A percentile compares a stretch with the other conserved stretches of the same genome.
Evolutionary conservation across 441 rosid genomes (phyloP).

Genomic region (Adansonia grandidieri): DNA sequence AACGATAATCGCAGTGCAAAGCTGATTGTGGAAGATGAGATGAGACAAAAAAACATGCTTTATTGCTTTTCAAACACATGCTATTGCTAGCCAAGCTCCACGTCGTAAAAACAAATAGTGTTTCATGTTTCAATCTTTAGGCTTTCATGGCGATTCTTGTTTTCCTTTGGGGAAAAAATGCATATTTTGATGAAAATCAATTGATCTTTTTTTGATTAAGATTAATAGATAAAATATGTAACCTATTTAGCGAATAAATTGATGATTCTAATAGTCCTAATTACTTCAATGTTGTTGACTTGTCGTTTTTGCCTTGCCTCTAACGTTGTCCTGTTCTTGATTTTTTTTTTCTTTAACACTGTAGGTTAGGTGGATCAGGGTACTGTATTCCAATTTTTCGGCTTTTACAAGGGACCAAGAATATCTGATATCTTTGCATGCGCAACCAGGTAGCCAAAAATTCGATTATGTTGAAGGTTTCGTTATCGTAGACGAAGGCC

Average conservation of each 20-base stretch:
- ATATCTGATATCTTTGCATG: slow-evolving; percentile 68
- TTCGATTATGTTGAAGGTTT: slow-evolving; percentile 96
- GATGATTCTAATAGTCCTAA: too few species aligned
- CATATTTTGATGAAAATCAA: too few species aligned
- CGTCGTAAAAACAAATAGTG: not conserved
- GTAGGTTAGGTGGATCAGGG: slow-evolving; percentile 96
- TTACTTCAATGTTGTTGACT: slow-evolving; percentile 33
- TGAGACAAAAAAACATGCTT: slow-evolving; percentile 6
- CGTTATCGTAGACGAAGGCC: slow-evolving; percentile 88
- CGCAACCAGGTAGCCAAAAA: slow-evolving; percentile 41
- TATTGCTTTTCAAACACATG: not conserved
- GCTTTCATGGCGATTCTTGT: too few species aligned
- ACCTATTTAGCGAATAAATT: too few species aligned
- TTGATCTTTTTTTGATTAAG: too few species aligned
- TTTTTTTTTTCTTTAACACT: not conserved
- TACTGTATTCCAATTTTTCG: slow-evolving; percentile 73
- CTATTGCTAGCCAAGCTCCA: not conserved
- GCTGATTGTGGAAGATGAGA: not conserved
- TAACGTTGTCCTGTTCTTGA: too few species aligned
- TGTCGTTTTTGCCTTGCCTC: not conserved
- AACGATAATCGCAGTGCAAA: too few species aligned
- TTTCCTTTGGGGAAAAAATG: too few species aligned
- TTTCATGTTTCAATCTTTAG: not conserved
- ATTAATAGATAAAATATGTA: too few species aligned
- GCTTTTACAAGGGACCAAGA: slow-evolving; percentile 83